These are phyloP conservation scores for Narthecium ossifragum DNA, from an alignment of 106 monocot species.

Conservation along the genomic window DNA sequence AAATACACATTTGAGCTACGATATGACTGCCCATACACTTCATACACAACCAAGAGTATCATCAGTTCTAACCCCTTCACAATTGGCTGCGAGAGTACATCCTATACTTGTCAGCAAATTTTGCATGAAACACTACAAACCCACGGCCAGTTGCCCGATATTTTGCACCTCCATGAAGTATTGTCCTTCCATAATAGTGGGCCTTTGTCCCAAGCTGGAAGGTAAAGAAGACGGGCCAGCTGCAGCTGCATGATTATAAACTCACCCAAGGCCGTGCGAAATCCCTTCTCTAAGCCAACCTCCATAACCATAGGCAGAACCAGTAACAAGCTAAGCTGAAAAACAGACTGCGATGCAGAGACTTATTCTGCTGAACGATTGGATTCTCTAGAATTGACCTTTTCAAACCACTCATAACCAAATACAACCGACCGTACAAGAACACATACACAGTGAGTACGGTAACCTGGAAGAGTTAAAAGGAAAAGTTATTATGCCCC, in stretches of 20 bases:
- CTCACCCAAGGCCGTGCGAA: conserved; percentile 77
- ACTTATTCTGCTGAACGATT: conserved; percentile 41
- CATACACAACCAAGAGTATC: conserved; percentile 75
- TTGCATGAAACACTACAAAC: conserved; percentile 90
- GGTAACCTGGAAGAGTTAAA: conserved; percentile 74
- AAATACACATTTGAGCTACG: conserved; percentile 64
- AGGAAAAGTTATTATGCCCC: too few species aligned
- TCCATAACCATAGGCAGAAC: conserved; percentile 97
- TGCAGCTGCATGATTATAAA: conserved; percentile 95
- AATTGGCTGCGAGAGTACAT: conserved; percentile 91
- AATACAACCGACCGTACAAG: conserved; percentile 82
- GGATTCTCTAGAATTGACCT: conserved; percentile 66
- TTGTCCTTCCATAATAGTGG: conserved; percentile 85
- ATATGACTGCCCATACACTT: conserved; percentile 65
- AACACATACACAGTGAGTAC: conserved; percentile 88
- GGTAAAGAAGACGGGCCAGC: conserved; percentile 86
- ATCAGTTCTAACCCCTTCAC: conserved; percentile 84
- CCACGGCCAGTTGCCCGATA: conserved; percentile 92
- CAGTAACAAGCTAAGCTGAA: conserved; percentile 76
- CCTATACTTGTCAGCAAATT: conserved; percentile 87
- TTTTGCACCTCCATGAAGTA: conserved; percentile 87
- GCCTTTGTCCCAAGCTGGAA: conserved; percentile 92
- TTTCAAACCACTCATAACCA: conserved; percentile 86
- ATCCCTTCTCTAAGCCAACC: conserved; percentile 87
- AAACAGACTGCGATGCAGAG: conserved; percentile 82